Conservation (phyloP, 2,329 filamentous ascomycete species). For the Xylaria sp. region DNA sequence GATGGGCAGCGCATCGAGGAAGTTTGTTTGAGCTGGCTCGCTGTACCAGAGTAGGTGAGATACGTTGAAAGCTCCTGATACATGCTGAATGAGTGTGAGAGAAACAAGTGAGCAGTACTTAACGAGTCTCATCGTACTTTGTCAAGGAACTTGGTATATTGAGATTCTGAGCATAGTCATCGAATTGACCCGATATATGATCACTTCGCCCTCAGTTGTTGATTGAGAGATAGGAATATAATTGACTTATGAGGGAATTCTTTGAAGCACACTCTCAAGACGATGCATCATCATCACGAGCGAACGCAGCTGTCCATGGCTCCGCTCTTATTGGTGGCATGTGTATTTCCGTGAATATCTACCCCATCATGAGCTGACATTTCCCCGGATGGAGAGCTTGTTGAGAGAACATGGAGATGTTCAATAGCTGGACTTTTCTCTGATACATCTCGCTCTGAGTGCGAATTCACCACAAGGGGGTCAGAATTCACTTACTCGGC, state of each 20-base stretch:
- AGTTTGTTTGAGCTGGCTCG: slow-evolving; percentile 3
- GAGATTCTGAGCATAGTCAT: not conserved
- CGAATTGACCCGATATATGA: no score
- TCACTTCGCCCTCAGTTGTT: no score
- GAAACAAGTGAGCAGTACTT: not conserved
- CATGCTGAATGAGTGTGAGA: not conserved
- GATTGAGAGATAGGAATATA: not conserved
- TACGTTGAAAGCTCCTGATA: not conserved
- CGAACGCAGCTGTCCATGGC: not conserved
- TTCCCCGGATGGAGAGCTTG: not conserved
- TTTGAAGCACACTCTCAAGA: not conserved
- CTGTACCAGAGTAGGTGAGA: slow-evolving; percentile 7
- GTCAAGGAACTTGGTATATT: not conserved
- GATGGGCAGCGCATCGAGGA: slow-evolving; percentile 5
- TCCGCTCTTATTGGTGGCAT: not conserved
- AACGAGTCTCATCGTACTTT: not conserved
- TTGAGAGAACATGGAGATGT: not conserved
- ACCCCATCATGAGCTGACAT: no score
- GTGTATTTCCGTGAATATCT: not conserved
- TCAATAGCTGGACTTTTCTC: not conserved
- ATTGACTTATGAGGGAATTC: not conserved
- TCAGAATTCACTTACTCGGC: no score
- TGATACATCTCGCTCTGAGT: no score
- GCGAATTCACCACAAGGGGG: no score
- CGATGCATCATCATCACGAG: not conserved